phyloP scores from a whole-genome alignment of 345 rosid species.

The Carallia pectinifolia region DNA sequence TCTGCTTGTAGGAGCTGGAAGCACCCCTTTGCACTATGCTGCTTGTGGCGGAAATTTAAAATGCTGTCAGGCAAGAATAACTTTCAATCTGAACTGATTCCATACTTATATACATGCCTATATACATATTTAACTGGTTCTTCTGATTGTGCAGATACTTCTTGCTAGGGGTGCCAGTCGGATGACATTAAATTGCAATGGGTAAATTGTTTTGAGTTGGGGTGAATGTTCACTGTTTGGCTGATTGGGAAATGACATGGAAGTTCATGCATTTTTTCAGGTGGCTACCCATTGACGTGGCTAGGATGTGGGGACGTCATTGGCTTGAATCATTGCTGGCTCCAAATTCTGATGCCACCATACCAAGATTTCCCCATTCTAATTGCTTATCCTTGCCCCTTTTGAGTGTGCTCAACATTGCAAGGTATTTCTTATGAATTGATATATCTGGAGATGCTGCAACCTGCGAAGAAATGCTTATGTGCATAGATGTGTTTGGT shows the following conservation, averaged over 20 bases:
- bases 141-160: constrained; percentile 57
- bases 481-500: not conserved
- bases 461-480: not conserved
- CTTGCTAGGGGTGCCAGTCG: constrained; percentile 81
- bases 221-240: constrained; percentile 7
- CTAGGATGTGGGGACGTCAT: constrained; percentile 96
- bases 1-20: constrained; percentile 73
- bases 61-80: constrained; percentile 79
- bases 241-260: not conserved
- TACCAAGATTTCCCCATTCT: constrained; percentile 77
- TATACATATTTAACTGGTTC: not conserved
- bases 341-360: constrained; percentile 59
- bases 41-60: constrained; percentile 95
- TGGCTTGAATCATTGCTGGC: constrained; percentile 86
- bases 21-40: constrained; percentile 93
- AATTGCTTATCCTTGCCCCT: constrained; percentile 83
- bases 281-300: constrained; percentile 95
- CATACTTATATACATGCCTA: constrained; percentile 1
- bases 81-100: not conserved
- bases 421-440: constrained; percentile 54
- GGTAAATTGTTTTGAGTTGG: constrained; percentile 47
- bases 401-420: constrained; percentile 80
- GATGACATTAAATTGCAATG: constrained; percentile 76
- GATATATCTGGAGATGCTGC: not conserved
- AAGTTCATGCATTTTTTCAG: constrained; percentile 33